Conservation (phyloP, 73 alveolate genomes). For the Paraurostyla sp. region DNA sequence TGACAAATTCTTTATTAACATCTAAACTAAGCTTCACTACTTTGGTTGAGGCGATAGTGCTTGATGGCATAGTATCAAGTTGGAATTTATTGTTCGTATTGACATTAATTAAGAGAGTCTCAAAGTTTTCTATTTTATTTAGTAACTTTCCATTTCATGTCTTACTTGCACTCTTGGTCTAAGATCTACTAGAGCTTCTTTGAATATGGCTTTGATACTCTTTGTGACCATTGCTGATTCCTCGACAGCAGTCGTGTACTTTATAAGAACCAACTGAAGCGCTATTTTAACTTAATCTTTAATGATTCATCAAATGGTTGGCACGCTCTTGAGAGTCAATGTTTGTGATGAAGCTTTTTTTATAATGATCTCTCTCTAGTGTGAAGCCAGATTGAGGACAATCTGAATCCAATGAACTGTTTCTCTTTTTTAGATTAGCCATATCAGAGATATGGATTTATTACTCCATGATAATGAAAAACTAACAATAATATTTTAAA, state of each 20-base stretch:
- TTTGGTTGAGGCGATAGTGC: not conserved
- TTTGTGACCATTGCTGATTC: not conserved
- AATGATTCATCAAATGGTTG: too few species aligned
- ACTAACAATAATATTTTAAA: too few species aligned
- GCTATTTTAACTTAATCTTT: too few species aligned
- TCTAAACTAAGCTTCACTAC: slow-evolving; percentile 20
- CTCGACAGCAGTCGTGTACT: slow-evolving; percentile 4
- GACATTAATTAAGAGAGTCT: not conserved
- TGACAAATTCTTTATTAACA: not conserved
- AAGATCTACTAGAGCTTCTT: not conserved
- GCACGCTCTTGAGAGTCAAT: too few species aligned
- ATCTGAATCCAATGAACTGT: too few species aligned
- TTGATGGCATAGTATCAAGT: not conserved
- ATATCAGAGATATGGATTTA: too few species aligned
- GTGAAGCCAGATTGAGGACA: too few species aligned
- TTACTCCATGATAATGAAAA: too few species aligned
- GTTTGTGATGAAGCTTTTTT: too few species aligned
- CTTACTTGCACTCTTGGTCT: not conserved
- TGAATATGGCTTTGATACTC: not conserved
- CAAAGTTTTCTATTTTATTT: not conserved
- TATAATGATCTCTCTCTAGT: too few species aligned
- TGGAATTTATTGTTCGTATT: not conserved
- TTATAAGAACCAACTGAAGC: slow-evolving; percentile 1
- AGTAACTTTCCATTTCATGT: not conserved
- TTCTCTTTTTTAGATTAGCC: too few species aligned